A percentile compares a stretch with the other conserved stretches of the same genome.
Evolutionary conservation across 768 basidiomycete species (phyloP).

Genomic region (Lentinula sp.): DNA sequence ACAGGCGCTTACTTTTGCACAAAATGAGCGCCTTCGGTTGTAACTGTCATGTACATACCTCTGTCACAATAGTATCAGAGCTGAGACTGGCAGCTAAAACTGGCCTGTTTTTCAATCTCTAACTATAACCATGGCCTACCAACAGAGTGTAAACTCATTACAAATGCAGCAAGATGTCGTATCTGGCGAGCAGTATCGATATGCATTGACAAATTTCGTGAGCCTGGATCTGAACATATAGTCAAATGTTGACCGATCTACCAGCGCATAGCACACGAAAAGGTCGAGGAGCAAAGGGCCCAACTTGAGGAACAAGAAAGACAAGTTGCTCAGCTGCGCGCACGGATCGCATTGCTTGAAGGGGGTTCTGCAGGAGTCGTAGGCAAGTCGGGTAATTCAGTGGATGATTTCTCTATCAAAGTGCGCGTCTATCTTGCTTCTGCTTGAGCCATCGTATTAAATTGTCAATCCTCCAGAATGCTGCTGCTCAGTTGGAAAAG

Average conservation of each 20-base stretch:
- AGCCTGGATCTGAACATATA: constrained; percentile 17
- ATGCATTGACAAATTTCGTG: constrained; percentile 80
- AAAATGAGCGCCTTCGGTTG: no score
- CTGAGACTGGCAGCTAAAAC: no score
- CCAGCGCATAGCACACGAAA: constrained; percentile 83
- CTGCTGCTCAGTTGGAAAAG: constrained; percentile 77
- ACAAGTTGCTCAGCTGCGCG: constrained; percentile 69
- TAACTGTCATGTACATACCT: no score
- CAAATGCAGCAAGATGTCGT: constrained; percentile 10
- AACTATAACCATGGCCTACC: neutral
- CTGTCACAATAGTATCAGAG: no score
- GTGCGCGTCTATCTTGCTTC: constrained; percentile 28
- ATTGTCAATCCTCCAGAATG: constrained; percentile 43
- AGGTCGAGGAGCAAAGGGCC: constrained; percentile 73
- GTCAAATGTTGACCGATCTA: neutral
- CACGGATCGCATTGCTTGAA: constrained; percentile 69
- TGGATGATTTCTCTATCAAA: constrained; percentile 88
- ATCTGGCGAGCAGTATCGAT: constrained; percentile 65
- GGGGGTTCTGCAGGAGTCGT: constrained; percentile 34
- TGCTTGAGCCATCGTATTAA: constrained; percentile 2
- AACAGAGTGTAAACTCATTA: neutral
- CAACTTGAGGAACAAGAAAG: constrained; percentile 82
- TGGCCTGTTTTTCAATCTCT: no score
- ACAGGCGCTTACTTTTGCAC: no score
- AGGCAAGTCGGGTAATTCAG: constrained; percentile 51